Evolutionary conservation across 257 asterid species (phyloP).

Genomic region (Capsicum baccatum): DNA sequence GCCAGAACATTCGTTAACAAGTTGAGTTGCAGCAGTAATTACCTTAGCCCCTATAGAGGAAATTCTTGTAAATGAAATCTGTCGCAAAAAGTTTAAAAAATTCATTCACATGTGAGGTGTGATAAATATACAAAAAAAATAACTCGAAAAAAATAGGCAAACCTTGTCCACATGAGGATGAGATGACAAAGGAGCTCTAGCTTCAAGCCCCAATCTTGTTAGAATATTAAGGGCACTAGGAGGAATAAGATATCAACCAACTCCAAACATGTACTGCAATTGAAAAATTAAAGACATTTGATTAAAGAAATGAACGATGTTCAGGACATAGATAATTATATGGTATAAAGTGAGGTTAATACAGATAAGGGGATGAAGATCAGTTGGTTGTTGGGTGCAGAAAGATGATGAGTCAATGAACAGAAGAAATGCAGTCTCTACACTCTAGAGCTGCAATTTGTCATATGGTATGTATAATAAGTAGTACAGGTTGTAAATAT

Average conservation of each 20-base stretch:
- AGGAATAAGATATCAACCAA: conserved; percentile 87
- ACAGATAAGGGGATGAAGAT: not conserved
- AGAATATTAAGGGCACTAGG: conserved; percentile 83
- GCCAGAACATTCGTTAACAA: conserved; percentile 66
- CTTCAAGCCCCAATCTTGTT: conserved; percentile 90
- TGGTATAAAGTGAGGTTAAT: conserved; percentile 32
- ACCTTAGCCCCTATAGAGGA: conserved; percentile 79
- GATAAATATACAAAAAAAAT: conserved; percentile 15
- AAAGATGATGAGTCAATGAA: no score
- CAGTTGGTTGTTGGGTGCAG: not conserved
- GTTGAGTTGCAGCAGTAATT: conserved; percentile 93
- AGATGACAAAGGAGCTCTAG: conserved; percentile 93
- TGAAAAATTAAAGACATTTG: not conserved
- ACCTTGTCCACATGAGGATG: conserved; percentile 99
- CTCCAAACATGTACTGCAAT: conserved; percentile 91
- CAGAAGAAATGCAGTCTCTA: not conserved
- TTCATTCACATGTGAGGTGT: conserved; percentile 3
- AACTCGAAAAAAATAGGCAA: conserved; percentile 29
- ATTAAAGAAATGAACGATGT: not conserved
- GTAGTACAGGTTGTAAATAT: conserved; percentile 33
- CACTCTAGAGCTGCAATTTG: not conserved
- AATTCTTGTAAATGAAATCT: conserved; percentile 96
- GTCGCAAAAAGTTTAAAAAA: conserved; percentile 39
- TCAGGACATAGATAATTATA: conserved; percentile 26
- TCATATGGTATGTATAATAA: not conserved